Conservation (phyloP, 2,329 filamentous ascomycete genomes). For the Diatrype stigma region DNA sequence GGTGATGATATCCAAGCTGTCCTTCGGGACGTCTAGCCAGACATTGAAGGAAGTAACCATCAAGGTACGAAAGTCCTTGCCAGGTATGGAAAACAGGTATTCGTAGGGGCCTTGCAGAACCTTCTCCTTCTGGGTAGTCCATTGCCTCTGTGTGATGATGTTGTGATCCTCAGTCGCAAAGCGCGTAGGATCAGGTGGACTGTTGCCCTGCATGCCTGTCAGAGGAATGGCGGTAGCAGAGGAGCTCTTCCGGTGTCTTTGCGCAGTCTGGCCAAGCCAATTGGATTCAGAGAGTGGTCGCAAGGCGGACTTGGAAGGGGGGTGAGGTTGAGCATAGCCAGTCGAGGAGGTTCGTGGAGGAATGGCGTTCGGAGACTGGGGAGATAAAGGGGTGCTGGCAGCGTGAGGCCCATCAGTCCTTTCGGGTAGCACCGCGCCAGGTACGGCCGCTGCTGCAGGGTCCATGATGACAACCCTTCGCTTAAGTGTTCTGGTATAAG, state of each 20-base stretch:
- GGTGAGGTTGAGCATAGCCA: slow-evolving; percentile 35
- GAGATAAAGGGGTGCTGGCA: slow-evolving; percentile 13
- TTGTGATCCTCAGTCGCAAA: slow-evolving; percentile 54
- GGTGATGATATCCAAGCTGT: slow-evolving; percentile 69
- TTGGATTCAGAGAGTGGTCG: slow-evolving; percentile 57
- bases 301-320: slow-evolving; percentile 38
- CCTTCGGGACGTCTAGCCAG: slow-evolving; percentile 70
- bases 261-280: slow-evolving; percentile 48
- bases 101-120: slow-evolving; percentile 75
- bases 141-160: slow-evolving; percentile 48
- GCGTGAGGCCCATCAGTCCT: slow-evolving; percentile 8
- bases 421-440: slow-evolving; percentile 13
- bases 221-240: slow-evolving; percentile 18
- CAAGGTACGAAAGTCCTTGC: slow-evolving; percentile 79
- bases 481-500: neutral
- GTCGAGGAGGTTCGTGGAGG: slow-evolving; percentile 71
- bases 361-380: slow-evolving; percentile 61
- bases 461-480: neutral
- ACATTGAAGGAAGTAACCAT: slow-evolving; percentile 78
- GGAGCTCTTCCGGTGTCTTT: slow-evolving; percentile 26
- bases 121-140: slow-evolving; percentile 72
- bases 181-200: slow-evolving; percentile 45
- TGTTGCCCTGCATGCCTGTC: slow-evolving; percentile 33
- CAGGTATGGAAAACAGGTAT: slow-evolving; percentile 73
- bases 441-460: neutral